phyloP scores from a whole-genome alignment of 208 protist species.

The Crithidia sp. region DNA sequence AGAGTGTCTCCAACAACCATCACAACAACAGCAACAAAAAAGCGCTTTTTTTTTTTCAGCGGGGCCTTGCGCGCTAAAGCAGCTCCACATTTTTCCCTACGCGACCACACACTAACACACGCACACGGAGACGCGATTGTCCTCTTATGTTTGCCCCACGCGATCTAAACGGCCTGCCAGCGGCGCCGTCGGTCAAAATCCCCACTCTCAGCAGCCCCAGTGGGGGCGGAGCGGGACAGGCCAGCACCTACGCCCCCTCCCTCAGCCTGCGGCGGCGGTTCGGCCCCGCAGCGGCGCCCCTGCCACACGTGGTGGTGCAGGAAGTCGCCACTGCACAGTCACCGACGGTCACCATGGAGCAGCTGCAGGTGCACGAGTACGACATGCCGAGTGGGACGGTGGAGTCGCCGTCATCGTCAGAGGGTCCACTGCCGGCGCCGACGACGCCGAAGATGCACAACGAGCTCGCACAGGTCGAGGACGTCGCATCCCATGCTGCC shows the following conservation, averaged over 20 bases:
- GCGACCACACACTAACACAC: not conserved
- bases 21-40: too few relatives aligned
- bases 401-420: constrained; percentile 2
- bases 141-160: constrained; percentile 28
- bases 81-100: not conserved
- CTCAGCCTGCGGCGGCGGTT: constrained; percentile 19
- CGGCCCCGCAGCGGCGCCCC: not conserved
- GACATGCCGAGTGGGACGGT: not conserved
- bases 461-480: constrained; percentile 11
- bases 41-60: too few relatives aligned
- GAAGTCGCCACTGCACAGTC: not conserved
- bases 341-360: not conserved
- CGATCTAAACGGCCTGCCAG: constrained; percentile 23
- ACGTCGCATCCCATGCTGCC: not conserved
- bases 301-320: not conserved
- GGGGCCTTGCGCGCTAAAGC: too few relatives aligned
- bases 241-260: constrained; percentile 14
- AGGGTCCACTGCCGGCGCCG: not conserved
- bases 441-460: not conserved
- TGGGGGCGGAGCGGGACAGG: not conserved
- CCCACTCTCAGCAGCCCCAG: constrained; percentile 24
- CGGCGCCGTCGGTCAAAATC: constrained; percentile 36
- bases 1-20: too few relatives aligned
- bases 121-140: not conserved
- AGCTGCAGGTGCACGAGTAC: constrained; percentile 32